Percentiles rank a stretch among this genome's conserved stretches.
phyloP scores from a whole-genome alignment of 768 basidiomycete species.

The Ephemerocybe angulata region DNA sequence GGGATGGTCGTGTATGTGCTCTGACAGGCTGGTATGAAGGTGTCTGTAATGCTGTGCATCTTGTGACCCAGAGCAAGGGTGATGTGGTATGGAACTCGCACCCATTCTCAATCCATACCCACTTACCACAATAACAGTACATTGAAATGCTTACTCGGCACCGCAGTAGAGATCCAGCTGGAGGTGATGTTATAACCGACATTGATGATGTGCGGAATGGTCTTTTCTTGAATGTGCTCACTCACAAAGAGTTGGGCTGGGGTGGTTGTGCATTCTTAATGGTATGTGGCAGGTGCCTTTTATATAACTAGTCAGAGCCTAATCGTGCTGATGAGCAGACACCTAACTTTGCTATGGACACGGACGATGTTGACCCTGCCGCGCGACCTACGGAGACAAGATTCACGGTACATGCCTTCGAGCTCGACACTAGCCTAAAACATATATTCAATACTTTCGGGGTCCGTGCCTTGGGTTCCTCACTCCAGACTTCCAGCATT shows the following conservation, averaged over 20 bases:
- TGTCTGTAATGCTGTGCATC: conserved; percentile 16
- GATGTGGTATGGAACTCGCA: conserved; percentile 13
- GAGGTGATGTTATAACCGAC: conserved; percentile 10
- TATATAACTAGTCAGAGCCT: background rate
- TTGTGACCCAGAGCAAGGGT: conserved; percentile 18
- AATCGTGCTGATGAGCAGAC: background rate
- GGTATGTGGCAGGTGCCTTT: conserved; percentile 5
- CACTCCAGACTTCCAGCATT: background rate
- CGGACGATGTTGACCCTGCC: background rate
- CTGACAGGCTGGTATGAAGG: conserved; percentile 3
- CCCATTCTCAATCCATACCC: conserved; percentile 3
- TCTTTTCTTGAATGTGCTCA: conserved; percentile 13
- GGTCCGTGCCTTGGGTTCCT: background rate
- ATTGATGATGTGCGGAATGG: conserved; percentile 9
- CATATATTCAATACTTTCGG: background rate
- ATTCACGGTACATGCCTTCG: background rate
- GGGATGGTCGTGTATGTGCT: conserved; percentile 15
- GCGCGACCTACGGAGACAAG: background rate
- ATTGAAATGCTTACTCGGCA: conserved; percentile 13
- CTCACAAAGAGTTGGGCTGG: conserved; percentile 11
- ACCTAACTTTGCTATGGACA: background rate
- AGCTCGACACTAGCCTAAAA: background rate
- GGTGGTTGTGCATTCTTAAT: conserved; percentile 14
- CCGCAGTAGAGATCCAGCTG: conserved; percentile 12
- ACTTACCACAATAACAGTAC: conserved; percentile 15